Conservation (phyloP, 805 yeast genomes). For the Suhomyces tanzawaensis region DNA sequence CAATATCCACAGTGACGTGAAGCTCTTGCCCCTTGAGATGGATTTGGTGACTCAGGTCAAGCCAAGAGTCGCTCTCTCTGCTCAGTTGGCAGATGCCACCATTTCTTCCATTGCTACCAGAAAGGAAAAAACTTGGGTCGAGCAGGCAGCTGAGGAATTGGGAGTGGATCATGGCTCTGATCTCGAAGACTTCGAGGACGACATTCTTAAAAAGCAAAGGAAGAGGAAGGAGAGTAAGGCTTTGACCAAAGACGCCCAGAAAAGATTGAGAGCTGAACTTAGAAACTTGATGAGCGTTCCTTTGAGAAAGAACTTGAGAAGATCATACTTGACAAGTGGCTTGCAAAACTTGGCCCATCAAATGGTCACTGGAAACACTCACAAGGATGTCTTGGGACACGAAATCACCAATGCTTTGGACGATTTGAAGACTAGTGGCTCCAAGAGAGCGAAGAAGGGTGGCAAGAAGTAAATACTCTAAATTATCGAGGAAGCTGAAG, state of each 20-base stretch:
- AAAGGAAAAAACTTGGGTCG: conserved; percentile 78
- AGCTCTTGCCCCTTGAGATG: conserved; percentile 71
- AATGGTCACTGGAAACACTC: conserved; percentile 59
- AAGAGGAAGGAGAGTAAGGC: conserved; percentile 42
- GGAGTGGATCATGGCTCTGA: conserved; percentile 74
- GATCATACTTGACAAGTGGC: conserved; percentile 79
- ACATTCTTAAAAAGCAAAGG: conserved; percentile 60
- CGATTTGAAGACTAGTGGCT: conserved; percentile 36
- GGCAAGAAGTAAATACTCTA: no score
- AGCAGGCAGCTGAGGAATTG: conserved; percentile 88
- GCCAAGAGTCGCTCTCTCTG: conserved; percentile 66
- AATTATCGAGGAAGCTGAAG: no score
- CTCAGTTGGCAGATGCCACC: conserved; percentile 71
- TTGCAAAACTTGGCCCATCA: conserved; percentile 73
- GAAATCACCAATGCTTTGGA: conserved; percentile 65
- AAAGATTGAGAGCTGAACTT: conserved; percentile 49
- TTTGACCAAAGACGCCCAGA: conserved; percentile 49
- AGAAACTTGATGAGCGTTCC: conserved; percentile 50
- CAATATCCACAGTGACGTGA: conserved; percentile 50
- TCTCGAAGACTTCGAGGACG: conserved; percentile 62
- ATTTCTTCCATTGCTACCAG: conserved; percentile 55
- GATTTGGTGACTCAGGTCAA: conserved; percentile 69
- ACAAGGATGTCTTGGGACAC: conserved; percentile 67
- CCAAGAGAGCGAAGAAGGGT: neutral
- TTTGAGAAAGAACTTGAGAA: conserved; percentile 61